Conservation (phyloP, 371 early-diverging fungal species). For the Conidiobolus coronatus region DNA sequence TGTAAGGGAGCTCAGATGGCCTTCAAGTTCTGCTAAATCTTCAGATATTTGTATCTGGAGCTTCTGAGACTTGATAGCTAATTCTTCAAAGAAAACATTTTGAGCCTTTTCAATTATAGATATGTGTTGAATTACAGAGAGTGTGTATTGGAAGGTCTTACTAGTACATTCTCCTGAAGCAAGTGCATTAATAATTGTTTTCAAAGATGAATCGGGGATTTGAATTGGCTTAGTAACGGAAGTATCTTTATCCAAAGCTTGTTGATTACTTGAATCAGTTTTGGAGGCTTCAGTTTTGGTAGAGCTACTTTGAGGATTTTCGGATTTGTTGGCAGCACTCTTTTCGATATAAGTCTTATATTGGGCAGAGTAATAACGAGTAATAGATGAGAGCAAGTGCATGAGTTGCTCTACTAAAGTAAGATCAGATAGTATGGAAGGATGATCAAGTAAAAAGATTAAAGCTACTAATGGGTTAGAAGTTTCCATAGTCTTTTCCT, state of each 20-base stretch:
- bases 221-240: slow-evolving; percentile 29
- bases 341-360: not conserved
- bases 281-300: not conserved
- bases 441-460: slow-evolving; percentile 60
- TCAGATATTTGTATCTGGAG: slow-evolving; percentile 37
- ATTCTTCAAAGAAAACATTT: slow-evolving; percentile 49
- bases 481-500: no score
- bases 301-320: not conserved
- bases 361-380: slow-evolving; percentile 5
- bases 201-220: slow-evolving; percentile 48
- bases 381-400: slow-evolving; percentile 54
- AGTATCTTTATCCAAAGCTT: slow-evolving; percentile 5
- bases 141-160: slow-evolving; percentile 80
- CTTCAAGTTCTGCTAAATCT: slow-evolving; percentile 33
- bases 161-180: slow-evolving; percentile 78
- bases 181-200: slow-evolving; percentile 64
- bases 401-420: slow-evolving; percentile 70
- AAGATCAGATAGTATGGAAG: slow-evolving; percentile 46
- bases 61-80: slow-evolving; percentile 38
- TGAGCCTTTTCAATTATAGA: slow-evolving; percentile 44
- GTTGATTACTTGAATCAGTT: slow-evolving; percentile 7
- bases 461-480: slow-evolving; percentile 57
- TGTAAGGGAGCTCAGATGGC: slow-evolving; percentile 22
- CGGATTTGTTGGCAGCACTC: not conserved
- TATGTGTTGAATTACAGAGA: slow-evolving; percentile 71